Conservation (phyloP, 768 basidiomycete species). For the Lyophyllum atratum region DNA sequence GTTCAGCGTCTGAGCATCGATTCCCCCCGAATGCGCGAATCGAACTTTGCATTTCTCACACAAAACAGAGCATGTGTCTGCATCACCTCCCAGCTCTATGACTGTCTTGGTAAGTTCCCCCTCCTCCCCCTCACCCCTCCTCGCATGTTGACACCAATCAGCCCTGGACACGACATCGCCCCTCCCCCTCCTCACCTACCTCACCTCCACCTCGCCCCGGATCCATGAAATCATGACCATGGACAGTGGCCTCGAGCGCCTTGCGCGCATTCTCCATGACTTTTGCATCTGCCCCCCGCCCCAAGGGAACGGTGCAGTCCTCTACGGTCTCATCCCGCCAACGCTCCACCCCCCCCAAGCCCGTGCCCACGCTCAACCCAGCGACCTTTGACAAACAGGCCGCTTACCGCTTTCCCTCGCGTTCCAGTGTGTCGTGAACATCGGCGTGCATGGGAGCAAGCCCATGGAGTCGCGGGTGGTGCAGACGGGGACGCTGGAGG, state of each 20-base stretch:
- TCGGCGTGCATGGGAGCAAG: constrained; percentile 94
- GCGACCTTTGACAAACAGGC: constrained; percentile 77
- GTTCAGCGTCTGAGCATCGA: neutral
- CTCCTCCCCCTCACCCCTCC: constrained; percentile 4
- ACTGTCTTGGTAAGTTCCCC: constrained; percentile 71
- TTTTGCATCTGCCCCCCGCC: constrained; percentile 84
- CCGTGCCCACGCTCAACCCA: constrained; percentile 65
- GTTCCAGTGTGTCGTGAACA: constrained; percentile 96
- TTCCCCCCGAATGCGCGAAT: constrained; percentile 73
- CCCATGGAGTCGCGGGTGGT: constrained; percentile 90
- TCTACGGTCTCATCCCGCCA: constrained; percentile 79
- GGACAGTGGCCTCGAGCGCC: constrained; percentile 97
- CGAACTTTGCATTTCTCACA: constrained; percentile 93
- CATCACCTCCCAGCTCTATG: constrained; percentile 93
- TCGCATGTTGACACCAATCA: constrained; percentile 22
- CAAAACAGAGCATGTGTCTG: constrained; percentile 96
- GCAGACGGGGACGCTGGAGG: constrained; percentile 90
- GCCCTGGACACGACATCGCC: constrained; percentile 55
- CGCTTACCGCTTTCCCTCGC: constrained; percentile 88
- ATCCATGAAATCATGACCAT: constrained; percentile 98
- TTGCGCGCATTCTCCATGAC: constrained; percentile 90
- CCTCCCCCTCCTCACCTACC: constrained; percentile 67
- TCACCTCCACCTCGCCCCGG: constrained; percentile 94
- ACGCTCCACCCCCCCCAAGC: constrained; percentile 55
- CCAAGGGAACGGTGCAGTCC: constrained; percentile 71